Evolutionary conservation across 2,329 filamentous ascomycete genomes (phyloP).

Genomic region (Calycina herbarum): DNA sequence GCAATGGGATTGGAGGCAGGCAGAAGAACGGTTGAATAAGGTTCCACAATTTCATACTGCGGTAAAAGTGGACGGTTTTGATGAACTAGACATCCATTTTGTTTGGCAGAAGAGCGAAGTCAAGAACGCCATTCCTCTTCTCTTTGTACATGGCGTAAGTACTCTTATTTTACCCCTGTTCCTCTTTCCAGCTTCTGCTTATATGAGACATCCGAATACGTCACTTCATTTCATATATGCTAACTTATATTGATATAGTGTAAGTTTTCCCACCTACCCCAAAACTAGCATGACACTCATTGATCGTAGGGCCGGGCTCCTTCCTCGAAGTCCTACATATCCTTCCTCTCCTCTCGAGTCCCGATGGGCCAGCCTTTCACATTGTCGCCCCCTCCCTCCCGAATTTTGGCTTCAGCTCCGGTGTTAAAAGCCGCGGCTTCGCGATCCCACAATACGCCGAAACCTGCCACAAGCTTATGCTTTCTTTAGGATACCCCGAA

Average conservation of each 20-base stretch:
- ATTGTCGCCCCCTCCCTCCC: constrained; percentile 59
- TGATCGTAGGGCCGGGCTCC: constrained; percentile 58
- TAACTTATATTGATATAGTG: background rate
- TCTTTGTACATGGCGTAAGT: constrained; percentile 52
- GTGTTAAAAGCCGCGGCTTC: constrained; percentile 53
- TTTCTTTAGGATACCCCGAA: constrained; percentile 61
- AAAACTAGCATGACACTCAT: background rate
- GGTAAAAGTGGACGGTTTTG: constrained; percentile 59
- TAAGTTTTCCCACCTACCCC: background rate
- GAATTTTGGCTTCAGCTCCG: constrained; percentile 50
- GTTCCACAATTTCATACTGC: constrained; percentile 56
- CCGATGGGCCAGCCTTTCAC: constrained; percentile 49
- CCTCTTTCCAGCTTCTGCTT: background rate
- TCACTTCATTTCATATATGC: background rate
- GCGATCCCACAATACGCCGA: constrained; percentile 62
- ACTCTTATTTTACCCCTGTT: background rate
- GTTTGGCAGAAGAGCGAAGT: constrained; percentile 55
- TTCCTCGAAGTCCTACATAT: constrained; percentile 67
- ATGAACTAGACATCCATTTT: constrained; percentile 62
- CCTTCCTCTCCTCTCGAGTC: constrained; percentile 48
- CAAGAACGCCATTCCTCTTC: constrained; percentile 54
- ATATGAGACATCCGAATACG: background rate
- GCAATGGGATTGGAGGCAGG: constrained; percentile 60
- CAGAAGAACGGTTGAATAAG: constrained; percentile 59
- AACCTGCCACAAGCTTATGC: constrained; percentile 67